A percentile compares a stretch with the other conserved stretches of the same genome.
Evolutionary conservation across 2,329 filamentous ascomycete genomes (phyloP).

Genomic region (Akanthomyces lecanii): DNA sequence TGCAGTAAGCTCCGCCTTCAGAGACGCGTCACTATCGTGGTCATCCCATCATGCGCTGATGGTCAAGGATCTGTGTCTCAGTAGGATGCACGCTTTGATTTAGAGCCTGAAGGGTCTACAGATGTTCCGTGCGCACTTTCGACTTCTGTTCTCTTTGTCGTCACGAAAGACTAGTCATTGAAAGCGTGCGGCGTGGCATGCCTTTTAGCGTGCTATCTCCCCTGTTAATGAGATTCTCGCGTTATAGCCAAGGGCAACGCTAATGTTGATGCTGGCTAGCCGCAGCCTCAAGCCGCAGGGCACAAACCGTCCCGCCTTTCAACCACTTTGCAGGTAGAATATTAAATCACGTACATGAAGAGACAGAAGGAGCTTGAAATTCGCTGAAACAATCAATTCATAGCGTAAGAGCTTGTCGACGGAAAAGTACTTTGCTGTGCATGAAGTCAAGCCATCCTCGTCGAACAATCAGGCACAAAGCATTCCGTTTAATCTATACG

Average conservation of each 20-base stretch:
- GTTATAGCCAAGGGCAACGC: no score
- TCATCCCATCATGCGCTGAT: not conserved
- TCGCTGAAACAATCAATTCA: no score
- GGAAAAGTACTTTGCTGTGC: no score
- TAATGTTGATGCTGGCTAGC: no score
- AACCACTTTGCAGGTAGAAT: no score
- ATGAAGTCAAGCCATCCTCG: not conserved
- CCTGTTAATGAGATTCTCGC: no score
- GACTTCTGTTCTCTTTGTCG: conserved; percentile 37
- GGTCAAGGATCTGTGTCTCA: not conserved
- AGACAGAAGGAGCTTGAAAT: conserved; percentile 36
- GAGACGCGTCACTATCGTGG: no score
- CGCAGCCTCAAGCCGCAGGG: no score
- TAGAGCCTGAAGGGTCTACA: not conserved
- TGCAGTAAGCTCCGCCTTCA: no score
- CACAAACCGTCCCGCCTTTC: no score
- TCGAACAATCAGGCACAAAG: not conserved
- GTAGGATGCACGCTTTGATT: not conserved
- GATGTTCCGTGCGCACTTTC: conserved; percentile 24
- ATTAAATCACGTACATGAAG: conserved; percentile 27
- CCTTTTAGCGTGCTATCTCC: no score
- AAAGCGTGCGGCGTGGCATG: conserved; percentile 21
- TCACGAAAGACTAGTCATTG: conserved; percentile 40
- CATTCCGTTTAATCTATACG: not conserved
- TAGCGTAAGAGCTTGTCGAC: no score